phyloP scores from a whole-genome alignment of 345 rosid genomes.

The Limnanthes douglasii region DNA sequence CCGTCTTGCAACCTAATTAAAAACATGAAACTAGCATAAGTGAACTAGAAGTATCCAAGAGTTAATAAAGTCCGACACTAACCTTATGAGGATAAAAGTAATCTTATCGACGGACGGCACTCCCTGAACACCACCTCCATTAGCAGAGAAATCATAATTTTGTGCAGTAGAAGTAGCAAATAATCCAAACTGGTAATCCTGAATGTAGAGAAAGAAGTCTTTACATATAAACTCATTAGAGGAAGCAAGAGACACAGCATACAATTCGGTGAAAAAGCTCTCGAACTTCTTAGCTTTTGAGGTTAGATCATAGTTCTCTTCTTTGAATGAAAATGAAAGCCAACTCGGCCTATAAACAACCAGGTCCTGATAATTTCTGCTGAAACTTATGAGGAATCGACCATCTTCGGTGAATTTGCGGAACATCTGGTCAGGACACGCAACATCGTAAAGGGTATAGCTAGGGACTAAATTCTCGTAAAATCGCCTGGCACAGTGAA shows the following conservation, averaged over 20 bases:
- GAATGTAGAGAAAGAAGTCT: conserved; percentile 80
- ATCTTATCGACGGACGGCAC: conserved; percentile 78
- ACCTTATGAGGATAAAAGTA: conserved; percentile 73
- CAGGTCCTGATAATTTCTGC: conserved; percentile 72
- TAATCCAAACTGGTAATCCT: conserved; percentile 49
- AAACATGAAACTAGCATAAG: no score
- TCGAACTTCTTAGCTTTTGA: conserved; percentile 62
- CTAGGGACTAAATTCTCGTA: conserved; percentile 90
- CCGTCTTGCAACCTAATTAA: conserved; percentile 78
- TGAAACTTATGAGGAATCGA: conserved; percentile 76
- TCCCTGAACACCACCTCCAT: conserved; percentile 60
- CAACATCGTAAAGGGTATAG: conserved; percentile 66
- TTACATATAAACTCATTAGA: conserved; percentile 71
- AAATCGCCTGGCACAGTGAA: conserved; percentile 62
- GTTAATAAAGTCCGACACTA: no score
- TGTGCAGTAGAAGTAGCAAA: conserved; percentile 89
- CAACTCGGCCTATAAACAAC: conserved; percentile 83
- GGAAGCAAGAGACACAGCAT: conserved; percentile 61
- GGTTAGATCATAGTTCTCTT: conserved; percentile 15
- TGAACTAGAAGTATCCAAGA: no score
- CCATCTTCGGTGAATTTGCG: conserved; percentile 98
- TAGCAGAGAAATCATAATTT: conserved; percentile 61
- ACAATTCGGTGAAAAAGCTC: conserved; percentile 73
- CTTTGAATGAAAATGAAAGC: conserved; percentile 58
- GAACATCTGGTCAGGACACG: conserved; percentile 78